Base-by-base conservation (phyloP, 805 yeast genomes). In the Ogataea pini region DNA sequence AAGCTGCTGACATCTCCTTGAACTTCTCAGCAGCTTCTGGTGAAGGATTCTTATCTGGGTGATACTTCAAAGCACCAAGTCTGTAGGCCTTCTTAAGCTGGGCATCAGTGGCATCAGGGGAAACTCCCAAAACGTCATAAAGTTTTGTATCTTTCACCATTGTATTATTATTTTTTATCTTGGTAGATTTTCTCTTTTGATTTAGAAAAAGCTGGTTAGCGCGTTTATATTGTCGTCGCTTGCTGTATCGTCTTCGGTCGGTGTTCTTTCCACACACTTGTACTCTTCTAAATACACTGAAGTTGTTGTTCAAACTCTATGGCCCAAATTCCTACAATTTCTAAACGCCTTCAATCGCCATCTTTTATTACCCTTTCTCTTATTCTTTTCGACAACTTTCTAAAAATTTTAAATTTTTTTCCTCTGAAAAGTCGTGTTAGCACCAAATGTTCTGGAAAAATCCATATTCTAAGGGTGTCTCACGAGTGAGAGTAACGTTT, bases 11-110 rank as follows among this genome's bases (percentile, higher is more conserved):
- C 62, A 89, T 78, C 67, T 89, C 96, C 71, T 92, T 92, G 71
- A 92, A 92, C 72, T 88, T 90, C 65, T 92, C 98, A 45, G 95
- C 94, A 13, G 96, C 97, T 69, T 91, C 98, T 46, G 86, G 90
- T 14, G 85, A 76, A 48, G 89, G 83, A 62, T 83, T 83, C 73
- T 86, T 86, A 72, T 86, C 95, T 56, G 95, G 95, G 67, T 86
- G 95, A 69, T 77, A 83, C 62, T 83, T 86, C 62, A 86, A 76
- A 16, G 95, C 95, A 36, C 86, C 79, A 61, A 84, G 79, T 77
- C 92, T 82, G 72, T 86, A 86, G 24, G 91, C 92, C 63, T 86
- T 86, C 69, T 86, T 86, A 66, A 86, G 80, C 70, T 86, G 89
- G 36, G 75, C 64, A 42, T 84, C 92, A 25, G 79, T 68, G 25